Evolutionary conservation across 352 stramenopile species (phyloP), one percentile per base, ranked within the genome.

Genomic region (Phytophthora agathidicida): DNA sequence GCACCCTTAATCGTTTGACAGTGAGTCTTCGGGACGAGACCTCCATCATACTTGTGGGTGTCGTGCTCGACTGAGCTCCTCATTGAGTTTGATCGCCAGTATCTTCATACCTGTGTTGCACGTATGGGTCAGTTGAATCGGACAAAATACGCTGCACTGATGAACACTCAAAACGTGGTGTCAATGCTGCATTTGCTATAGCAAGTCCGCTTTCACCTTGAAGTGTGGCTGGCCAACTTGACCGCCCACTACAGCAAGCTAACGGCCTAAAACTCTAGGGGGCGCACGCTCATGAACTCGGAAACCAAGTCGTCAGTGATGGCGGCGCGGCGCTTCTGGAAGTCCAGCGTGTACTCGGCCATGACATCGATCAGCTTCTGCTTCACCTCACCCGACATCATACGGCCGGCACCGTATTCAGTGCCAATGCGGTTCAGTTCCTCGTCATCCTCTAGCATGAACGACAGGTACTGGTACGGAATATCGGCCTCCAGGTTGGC

Each of bases 361-460:
- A 97, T 94, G 24, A 98, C 85, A 42, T 94, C 77, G 43, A 99
- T 98, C 30, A 99, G 82, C 45, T 88, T 86, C 53, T 95, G 88
- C 87, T 99, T 99, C 13, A 99, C 98, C 66, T 99, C 97, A 7
- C 95, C 95, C 9, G 98, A 99, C 80, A 97, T 98, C 65, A 98
- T 98, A 37, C 83, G 91, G 28, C 98, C 98, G 14, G 84, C 90
- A 41, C 88, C 89, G 73, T 99, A 99, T 57, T 99, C 93, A n/a
- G 81, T 65, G 14, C 85, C 96, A 60, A 98, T 97, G 46, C 88
- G 74, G 19, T 73, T 86, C 43, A 99, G 83, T 74, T 99, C 88
- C 8, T 98, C 96, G 63, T 99, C 98, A 65, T 99, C 97, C 62
- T 99, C 97, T 37, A 99, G 82, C 80, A 99, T 99, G 77, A 99